These are phyloP conservation scores for Botrytis fabae DNA, from an alignment of 2,329 filamentous ascomycete species.

Conservation along the genomic window DNA sequence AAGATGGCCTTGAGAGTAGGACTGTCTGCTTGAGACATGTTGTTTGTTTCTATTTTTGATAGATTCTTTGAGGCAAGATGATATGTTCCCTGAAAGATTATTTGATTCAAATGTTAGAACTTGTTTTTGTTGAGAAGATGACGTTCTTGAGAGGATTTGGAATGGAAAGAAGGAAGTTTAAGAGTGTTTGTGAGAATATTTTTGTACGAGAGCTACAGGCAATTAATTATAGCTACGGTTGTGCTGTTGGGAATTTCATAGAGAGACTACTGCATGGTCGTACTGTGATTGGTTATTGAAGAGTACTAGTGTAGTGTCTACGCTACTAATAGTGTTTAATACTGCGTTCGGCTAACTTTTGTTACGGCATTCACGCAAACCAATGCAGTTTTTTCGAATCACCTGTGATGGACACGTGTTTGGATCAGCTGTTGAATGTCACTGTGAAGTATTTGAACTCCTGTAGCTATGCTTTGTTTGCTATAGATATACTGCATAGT, in stretches of 20 bases:
- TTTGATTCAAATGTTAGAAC: background rate
- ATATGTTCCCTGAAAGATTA: background rate
- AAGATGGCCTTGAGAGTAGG: background rate
- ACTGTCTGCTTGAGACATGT: slow-evolving; percentile 2
- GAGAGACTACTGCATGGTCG: background rate
- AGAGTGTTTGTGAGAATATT: background rate
- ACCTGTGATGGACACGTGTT: background rate
- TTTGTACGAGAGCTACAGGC: background rate
- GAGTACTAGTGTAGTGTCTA: background rate
- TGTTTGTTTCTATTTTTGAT: background rate
- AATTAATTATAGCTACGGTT: background rate
- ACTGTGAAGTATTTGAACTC: no score
- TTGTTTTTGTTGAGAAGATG: no score
- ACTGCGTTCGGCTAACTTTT: no score
- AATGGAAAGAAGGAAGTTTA: background rate
- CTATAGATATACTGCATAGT: background rate
- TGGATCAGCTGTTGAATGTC: background rate
- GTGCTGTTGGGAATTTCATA: background rate
- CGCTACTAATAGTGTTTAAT: background rate
- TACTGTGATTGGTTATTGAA: background rate
- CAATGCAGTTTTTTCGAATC: background rate
- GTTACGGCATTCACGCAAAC: background rate
- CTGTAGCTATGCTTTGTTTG: background rate
- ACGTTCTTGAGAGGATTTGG: background rate
- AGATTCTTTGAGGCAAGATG: no score